Evolutionary conservation across 495 filamentous ascomycete species (phyloP).

Genomic region (Trichoderma virens): DNA sequence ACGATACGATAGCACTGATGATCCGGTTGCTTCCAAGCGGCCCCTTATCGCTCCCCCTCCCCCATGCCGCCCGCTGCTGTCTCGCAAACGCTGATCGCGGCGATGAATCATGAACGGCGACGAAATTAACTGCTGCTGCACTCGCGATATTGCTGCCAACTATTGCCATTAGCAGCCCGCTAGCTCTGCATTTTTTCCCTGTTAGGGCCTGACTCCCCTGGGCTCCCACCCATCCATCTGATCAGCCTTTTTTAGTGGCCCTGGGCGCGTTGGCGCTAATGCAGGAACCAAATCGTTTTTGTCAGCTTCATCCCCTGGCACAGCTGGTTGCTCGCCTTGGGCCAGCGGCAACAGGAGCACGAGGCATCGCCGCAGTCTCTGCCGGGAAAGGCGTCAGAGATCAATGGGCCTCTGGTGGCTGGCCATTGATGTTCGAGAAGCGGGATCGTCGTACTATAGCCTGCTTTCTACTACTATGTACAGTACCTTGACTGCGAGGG

Average conservation of each 20-base stretch:
- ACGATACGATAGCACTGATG: background rate
- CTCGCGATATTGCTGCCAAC: background rate
- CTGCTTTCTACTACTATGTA: too few species aligned
- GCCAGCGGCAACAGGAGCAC: too few species aligned
- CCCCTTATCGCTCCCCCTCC: background rate
- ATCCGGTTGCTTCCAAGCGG: constrained; percentile 3
- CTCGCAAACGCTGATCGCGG: constrained; percentile 1
- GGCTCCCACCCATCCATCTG: background rate
- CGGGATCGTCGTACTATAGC: too few species aligned
- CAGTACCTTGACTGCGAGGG: too few species aligned
- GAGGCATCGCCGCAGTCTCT: too few species aligned
- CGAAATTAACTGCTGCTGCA: background rate
- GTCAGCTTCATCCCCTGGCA: background rate
- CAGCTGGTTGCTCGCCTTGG: too few species aligned
- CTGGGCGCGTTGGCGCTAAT: background rate
- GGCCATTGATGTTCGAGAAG: too few species aligned
- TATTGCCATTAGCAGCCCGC: background rate
- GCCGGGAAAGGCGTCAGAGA: too few species aligned
- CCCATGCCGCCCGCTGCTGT: background rate
- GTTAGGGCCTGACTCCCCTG: too few species aligned
- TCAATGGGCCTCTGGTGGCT: too few species aligned
- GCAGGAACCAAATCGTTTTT: constrained; percentile 1
- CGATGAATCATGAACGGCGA: background rate
- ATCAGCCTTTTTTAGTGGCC: constrained; percentile 3
- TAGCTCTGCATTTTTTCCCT: background rate